A percentile compares a stretch with the other conserved stretches of the same genome.
These are phyloP conservation scores for Crithidia thermophila DNA, from an alignment of 208 protist genomes.

Conservation along the genomic window DNA sequence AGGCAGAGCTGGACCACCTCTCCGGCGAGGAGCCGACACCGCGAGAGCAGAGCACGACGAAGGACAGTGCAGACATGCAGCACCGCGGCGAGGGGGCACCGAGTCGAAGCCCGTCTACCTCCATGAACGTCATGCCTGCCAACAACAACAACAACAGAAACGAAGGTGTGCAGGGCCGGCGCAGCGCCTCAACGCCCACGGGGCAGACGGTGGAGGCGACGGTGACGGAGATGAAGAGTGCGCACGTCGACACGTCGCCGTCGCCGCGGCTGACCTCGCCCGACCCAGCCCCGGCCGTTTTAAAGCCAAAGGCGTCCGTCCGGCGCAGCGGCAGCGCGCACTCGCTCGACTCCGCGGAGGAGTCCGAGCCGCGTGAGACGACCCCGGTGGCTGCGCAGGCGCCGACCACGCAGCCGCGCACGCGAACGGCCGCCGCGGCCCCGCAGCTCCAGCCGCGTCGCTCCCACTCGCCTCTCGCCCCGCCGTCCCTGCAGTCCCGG, in stretches of 20 bases:
- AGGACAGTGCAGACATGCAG: conserved; percentile 2
- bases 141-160: neutral
- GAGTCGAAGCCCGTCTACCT: conserved; percentile 8
- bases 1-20: neutral
- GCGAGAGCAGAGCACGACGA: neutral
- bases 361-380: conserved; percentile 13
- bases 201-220: neutral
- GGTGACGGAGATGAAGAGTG: no score
- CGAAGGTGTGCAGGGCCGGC: neutral
- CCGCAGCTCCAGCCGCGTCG: conserved; percentile 8
- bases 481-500: no score
- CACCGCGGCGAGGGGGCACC: conserved; percentile 19
- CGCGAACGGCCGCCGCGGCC: no score
- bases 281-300: neutral
- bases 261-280: neutral
- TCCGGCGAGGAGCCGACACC: neutral
- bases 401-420: neutral
- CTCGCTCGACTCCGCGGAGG: conserved; percentile 8
- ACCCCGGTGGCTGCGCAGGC: conserved; percentile 17
- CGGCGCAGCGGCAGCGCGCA: neutral
- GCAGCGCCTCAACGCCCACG: neutral
- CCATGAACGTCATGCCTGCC: neutral
- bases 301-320: no score
- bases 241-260: no score
- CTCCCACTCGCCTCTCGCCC: neutral